Evolutionary conservation across 352 stramenopile species (phyloP), one percentile per base, ranked within the genome.

Genomic region (Hyaloperonospora arabidopsidis): DNA sequence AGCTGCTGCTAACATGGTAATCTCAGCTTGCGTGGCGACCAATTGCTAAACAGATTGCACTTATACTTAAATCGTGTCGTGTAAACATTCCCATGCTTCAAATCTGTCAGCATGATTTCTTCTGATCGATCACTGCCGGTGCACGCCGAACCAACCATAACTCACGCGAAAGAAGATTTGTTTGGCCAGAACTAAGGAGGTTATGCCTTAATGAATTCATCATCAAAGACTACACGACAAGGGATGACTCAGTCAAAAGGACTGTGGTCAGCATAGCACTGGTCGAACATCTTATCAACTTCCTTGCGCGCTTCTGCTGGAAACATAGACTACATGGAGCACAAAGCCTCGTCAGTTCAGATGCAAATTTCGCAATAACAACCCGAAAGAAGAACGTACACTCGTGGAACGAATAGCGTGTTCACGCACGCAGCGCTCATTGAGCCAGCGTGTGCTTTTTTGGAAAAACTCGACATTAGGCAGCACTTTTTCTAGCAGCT

Each of bases 251-350:
- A 32, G 25, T 32, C 25, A 46, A 92, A 92, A 13, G 82, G 82
- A 49, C 68, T 83, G 17, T 80, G 65, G 50, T 92, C 82, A 5
- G 65, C 65, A 65, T 86, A 92, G 62, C 82, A 92, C 49, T 75
- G 66, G 3, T 74, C 57, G 45, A 92, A 90, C 74, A 92, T 88
- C 56, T 87, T 83, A 45, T 89, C 71, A 2, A 92, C 82, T 59
- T 87, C 65, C 13, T 60, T 53, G 13, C 67, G 55, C 11, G 82
- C 82, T 68, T 87, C 66, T 6, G 69, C 54, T 38, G 82, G 79
- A 57, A 89, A 89, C 69, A 92, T 87, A 15, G 82, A 90, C 82
- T 92, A 46, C 17, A 45, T 41, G 32, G 18, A 46, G 8, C 41
- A 54, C 6, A 12, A 60, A 1, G 6, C 13, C n/a, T 15, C 45